Evolutionary conservation across 345 rosid species (phyloP).

Genomic region (Eucalyptus shirleyi): DNA sequence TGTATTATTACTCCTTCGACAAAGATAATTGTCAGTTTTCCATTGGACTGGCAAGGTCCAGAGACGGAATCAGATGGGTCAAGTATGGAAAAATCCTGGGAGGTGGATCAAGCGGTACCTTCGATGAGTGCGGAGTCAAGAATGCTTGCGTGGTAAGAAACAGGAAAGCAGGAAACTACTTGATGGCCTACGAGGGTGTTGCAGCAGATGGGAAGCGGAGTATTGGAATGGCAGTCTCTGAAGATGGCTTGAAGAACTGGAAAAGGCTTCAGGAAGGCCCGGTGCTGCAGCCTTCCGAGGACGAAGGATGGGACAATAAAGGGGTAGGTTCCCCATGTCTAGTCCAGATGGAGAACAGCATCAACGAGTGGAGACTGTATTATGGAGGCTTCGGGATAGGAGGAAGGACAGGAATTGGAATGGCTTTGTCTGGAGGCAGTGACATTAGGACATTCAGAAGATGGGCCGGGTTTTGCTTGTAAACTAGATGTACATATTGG

Average conservation of each 20-base stretch:
- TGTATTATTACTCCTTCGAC: slow-evolving; percentile 86
- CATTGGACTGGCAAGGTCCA: slow-evolving; percentile 71
- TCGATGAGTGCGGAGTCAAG: slow-evolving; percentile 48
- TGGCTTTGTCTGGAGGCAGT: slow-evolving; percentile 47
- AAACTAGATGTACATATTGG: not conserved
- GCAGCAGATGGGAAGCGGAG: slow-evolving; percentile 27
- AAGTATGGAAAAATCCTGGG: slow-evolving; percentile 61
- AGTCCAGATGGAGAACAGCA: slow-evolving; percentile 51
- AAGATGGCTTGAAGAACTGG: slow-evolving; percentile 60
- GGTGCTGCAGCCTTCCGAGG: slow-evolving; percentile 17
- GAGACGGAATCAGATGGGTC: slow-evolving; percentile 77
- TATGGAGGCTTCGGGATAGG: slow-evolving; percentile 46
- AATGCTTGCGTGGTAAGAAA: slow-evolving; percentile 47
- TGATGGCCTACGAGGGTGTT: slow-evolving; percentile 69
- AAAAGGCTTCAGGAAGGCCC: slow-evolving; percentile 26
- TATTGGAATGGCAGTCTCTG: slow-evolving; percentile 53
- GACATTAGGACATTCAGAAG: slow-evolving; percentile 31
- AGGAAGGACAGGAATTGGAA: slow-evolving; percentile 65
- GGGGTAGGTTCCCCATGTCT: slow-evolving; percentile 70
- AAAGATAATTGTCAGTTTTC: slow-evolving; percentile 21
- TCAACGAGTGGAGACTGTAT: slow-evolving; percentile 63
- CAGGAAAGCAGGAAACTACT: slow-evolving; percentile 45
- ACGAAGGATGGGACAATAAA: slow-evolving; percentile 45
- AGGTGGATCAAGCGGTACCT: slow-evolving; percentile 26
- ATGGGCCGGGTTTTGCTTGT: slow-evolving; percentile 45